Percentiles rank a stretch among this genome's conserved stretches.
These are phyloP conservation scores for Rhodomyrtus tomentosa DNA, from an alignment of 345 rosid genomes.

Conservation along the genomic window DNA sequence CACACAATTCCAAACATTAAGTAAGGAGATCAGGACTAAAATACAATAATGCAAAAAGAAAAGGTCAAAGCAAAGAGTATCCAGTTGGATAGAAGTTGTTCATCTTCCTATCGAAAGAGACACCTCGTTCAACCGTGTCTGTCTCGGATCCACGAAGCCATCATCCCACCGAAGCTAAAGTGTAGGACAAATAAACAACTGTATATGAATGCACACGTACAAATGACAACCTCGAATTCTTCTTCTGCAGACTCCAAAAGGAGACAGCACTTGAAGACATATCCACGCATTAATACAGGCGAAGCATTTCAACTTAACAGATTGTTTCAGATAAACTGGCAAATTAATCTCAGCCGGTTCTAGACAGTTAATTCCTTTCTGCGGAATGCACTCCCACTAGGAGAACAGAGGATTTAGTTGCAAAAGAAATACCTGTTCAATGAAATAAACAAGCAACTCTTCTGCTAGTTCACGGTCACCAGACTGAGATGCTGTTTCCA, in stretches of 20 bases:
- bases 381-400: background rate
- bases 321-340: background rate
- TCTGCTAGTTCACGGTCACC: constrained; percentile 96
- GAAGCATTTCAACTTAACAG: background rate
- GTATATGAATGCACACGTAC: background rate
- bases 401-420: constrained; percentile 53
- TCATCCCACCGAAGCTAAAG: background rate
- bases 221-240: background rate
- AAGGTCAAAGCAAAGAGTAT: background rate
- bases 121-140: background rate
- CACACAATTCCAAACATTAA: background rate
- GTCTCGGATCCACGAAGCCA: background rate
- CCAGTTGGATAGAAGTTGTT: background rate
- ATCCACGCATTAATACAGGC: background rate
- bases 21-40: background rate
- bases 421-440: constrained; percentile 54
- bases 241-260: background rate
- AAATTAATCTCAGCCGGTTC: background rate
- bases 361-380: constrained; percentile 61
- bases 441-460: constrained; percentile 89
- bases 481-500: constrained; percentile 98
- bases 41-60: background rate
- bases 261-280: background rate
- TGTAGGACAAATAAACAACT: background rate
- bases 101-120: background rate